phyloP scores from a whole-genome alignment of 352 stramenopile species.

The Phytopythium ostracodes region DNA sequence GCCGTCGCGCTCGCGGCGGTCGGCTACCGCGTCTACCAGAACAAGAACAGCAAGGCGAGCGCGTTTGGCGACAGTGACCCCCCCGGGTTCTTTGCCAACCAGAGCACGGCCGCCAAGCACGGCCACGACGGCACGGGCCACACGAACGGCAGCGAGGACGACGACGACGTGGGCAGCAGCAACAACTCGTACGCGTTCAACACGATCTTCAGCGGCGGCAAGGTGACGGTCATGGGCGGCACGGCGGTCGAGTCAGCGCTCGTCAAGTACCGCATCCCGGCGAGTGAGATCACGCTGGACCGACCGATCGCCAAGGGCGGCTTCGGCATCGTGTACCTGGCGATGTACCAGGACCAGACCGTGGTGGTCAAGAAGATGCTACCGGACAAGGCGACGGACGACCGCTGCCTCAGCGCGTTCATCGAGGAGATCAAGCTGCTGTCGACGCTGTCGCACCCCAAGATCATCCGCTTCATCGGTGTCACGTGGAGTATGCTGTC shows the following conservation, averaged over 20 bases:
- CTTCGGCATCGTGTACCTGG: conserved; percentile 72
- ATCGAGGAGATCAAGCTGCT: conserved; percentile 85
- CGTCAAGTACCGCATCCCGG: conserved; percentile 73
- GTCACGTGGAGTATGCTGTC: conserved; percentile 86
- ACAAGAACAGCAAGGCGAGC: conserved; percentile 16
- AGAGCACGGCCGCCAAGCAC: conserved; percentile 28
- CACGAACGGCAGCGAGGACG: conserved; percentile 14
- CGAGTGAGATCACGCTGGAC: conserved; percentile 54
- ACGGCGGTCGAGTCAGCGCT: conserved; percentile 53
- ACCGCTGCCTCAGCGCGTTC: conserved; percentile 62
- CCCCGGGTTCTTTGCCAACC: conserved; percentile 47
- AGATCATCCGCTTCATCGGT: conserved; percentile 78
- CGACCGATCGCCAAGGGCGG: conserved; percentile 67
- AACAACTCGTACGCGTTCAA: conserved; percentile 33
- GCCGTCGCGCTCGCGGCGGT: conserved; percentile 45
- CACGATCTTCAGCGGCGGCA: conserved; percentile 52
- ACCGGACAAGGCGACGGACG: conserved; percentile 74
- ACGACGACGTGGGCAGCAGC: conserved; percentile 8
- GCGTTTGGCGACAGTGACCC: conserved; percentile 22
- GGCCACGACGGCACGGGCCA: conserved; percentile 15
- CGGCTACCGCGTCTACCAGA: conserved; percentile 41
- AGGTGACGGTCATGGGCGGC: conserved; percentile 51
- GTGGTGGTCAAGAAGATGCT: conserved; percentile 85
- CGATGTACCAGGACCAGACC: conserved; percentile 45
- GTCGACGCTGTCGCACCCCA: conserved; percentile 69